Evolutionary conservation across 768 basidiomycete species (phyloP), one percentile per base, ranked within the genome.

Genomic region (Ramaria sp.): DNA sequence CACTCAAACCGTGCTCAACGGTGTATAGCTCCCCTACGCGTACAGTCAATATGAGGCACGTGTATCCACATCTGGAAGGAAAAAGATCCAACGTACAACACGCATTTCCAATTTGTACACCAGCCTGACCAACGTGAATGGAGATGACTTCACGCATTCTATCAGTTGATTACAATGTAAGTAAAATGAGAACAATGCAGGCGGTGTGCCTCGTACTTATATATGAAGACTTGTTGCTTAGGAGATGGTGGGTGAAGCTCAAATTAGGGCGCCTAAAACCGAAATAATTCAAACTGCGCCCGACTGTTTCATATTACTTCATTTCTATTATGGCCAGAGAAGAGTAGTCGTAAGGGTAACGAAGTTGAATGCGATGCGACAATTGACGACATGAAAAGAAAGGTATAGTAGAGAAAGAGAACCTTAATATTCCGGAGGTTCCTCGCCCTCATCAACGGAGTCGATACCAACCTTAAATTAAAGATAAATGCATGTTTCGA

Each of bases 101-200:
- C 63, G 95, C 92, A 73, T 96, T 97, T 65, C 88, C 88, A 62
- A 90, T 90, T 71, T 91, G 88, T 59, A 91, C 84, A 78, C 92
- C 92, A 70, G 95, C 95, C 78, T 99, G 95, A 63, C 94, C 94
- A 66, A 96, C 91, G 68, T 96, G 91, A 63, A 96, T 75, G 69
- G 91, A 94, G 73, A 96, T 94, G 68, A 96, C 91, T 84, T 90
- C 88, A 73, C 88, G 85, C 88, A 90, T 89, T 70, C 51, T 69
- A 52, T 54, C 51, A 59, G 39, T 62, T 49, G 63, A 51, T 53
- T 63, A 63, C 53, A 49, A 61, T 52, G 54, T 52, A 39, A 52
- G 19, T 34, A 12, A 31, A 27, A 52, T 17, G 27, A 12, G 6
- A 34, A 52, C 24, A 24, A 3, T 17, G n/a, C 20, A 43, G n/a